Evolutionary conservation across 2,329 filamentous ascomycete genomes (phyloP).

Genomic region (Aspergillus spinulosporus): DNA sequence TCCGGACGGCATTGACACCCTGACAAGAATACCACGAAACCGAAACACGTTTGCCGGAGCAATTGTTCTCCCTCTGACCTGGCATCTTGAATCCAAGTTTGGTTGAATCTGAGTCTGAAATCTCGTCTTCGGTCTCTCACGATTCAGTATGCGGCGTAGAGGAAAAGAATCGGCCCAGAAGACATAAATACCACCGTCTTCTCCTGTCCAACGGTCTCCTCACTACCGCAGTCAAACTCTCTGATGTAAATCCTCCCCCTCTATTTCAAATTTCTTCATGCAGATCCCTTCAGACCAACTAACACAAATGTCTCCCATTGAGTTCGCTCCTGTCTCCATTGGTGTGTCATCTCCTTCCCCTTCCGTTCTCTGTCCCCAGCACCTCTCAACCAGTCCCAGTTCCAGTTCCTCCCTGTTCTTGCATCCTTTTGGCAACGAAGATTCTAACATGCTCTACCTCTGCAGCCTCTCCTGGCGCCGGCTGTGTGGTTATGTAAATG

Average conservation of each 20-base stretch:
- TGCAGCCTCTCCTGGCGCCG: slow-evolving; percentile 28
- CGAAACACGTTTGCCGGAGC: background rate
- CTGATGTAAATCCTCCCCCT: background rate
- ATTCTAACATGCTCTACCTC: background rate
- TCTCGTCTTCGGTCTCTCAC: too few species aligned
- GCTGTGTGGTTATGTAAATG: slow-evolving; percentile 35
- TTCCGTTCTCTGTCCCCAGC: background rate
- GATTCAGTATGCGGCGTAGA: too few species aligned
- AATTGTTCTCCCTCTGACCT: background rate
- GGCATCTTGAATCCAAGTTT: background rate
- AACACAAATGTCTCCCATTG: slow-evolving; percentile 29
- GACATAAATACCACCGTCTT: background rate
- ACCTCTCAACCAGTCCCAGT: background rate
- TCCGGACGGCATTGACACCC: background rate
- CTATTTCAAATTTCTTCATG: slow-evolving; percentile 15
- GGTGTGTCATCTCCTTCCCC: slow-evolving; percentile 20
- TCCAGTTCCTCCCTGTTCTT: background rate
- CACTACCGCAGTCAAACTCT: too few species aligned
- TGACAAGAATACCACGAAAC: background rate
- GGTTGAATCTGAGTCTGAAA: too few species aligned
- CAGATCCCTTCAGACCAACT: slow-evolving; percentile 16
- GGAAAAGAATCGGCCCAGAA: background rate
- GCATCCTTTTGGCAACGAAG: background rate
- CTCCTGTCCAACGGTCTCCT: background rate
- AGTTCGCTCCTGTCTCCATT: slow-evolving; percentile 27